Evolutionary conservation across 2,329 filamentous ascomycete species (phyloP), one percentile per base, ranked within the genome.

Genomic region (Colletotrichum simmondsii): DNA sequence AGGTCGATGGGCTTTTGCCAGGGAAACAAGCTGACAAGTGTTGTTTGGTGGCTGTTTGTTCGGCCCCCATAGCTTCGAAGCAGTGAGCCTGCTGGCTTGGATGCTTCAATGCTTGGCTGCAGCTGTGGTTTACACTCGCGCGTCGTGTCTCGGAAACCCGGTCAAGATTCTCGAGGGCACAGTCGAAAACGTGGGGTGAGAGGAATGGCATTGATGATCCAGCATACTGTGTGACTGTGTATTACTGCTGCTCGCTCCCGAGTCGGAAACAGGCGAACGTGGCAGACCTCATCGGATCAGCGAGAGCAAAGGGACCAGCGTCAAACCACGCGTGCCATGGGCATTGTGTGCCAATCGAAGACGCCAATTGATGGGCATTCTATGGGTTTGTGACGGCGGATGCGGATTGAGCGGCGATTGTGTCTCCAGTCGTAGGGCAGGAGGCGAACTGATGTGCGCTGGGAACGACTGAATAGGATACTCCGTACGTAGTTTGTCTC

Each of bases 271-370:
- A 19, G 37, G 65, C 52, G 65, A 58, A 65, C 22, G 32, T 42
- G 58, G 70, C 66, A 72, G 32, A 65, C 66, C 60, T 70, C 66
- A 70, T 70, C 52, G 56, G 66, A 65, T 72, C 66, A 60, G 70
- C 70, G 58, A 65, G 35, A 52, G 6, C 35, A 28, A 37, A 28
- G 56, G 32, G 65, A 62, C 30, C 49, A 42, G 32, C 65, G 49
- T 64, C 57, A 53, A n/a, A 54, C 46, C 10, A 53, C 57, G 65
- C 46, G 65, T 42, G 37, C 19, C 42, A 49, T 19, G 42, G 19
- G 16, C 42, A 49, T 49, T 26, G 30, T 56, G 24, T 53, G 26
- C 28, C 49, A 46, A 37, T 58, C 12, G 63, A 67, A 35, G 6
- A 61, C 35, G 46, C 56, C 32, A 22, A 56, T 67, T 37, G 7